Evolutionary conservation across 1,139 yeast species (phyloP), one percentile per base, ranked within the genome.

Genomic region (Yamadazyma aaseri): DNA sequence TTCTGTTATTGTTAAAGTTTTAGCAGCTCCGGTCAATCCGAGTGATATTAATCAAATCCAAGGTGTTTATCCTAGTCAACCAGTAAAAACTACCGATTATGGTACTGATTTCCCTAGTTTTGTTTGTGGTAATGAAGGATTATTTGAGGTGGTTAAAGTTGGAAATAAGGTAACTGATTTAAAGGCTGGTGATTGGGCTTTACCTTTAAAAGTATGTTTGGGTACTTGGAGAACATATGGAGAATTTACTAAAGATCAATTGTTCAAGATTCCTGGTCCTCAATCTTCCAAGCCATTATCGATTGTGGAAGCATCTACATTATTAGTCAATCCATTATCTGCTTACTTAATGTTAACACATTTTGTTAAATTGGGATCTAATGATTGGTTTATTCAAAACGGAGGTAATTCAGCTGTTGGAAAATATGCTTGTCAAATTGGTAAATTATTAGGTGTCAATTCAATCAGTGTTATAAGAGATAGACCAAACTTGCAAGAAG

Each of bases 321-420:
- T 89, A 29, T 70, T 86, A 7, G 97, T 94, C 34, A 92, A 92
- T 56, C 97, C 98, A 2, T 74, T 86, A 39, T 86, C 97, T 6
- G 98, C 98, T 0, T 86, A 80, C 52, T 86, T 87, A 59, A 76
- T 94, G 86, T 81, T 92, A 41, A 81, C 82, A 17, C 76, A 81
- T 55, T 86, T 77, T 54, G 74, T 71, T 31, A 69, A 78, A 31
- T 71, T 86, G 58, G 53, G 58, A 29, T 69, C 79, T 3, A 92
- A 90, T 8, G 97, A 92, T 58, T 94, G 96, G 96, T 77, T 92
- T 48, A 80, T 94, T 44, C 98, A 92, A 61, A 92, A 92, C 53
- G 98, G 97, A 24, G 97, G 96, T 26, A 92, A 87, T 46, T 86
- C 96, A 6, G 95, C 95, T 15, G 98, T 92, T 9, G 96, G 97